These are phyloP conservation scores for Boletus rufocinnamomeus DNA, from an alignment of 768 basidiomycete genomes.

Conservation along the genomic window DNA sequence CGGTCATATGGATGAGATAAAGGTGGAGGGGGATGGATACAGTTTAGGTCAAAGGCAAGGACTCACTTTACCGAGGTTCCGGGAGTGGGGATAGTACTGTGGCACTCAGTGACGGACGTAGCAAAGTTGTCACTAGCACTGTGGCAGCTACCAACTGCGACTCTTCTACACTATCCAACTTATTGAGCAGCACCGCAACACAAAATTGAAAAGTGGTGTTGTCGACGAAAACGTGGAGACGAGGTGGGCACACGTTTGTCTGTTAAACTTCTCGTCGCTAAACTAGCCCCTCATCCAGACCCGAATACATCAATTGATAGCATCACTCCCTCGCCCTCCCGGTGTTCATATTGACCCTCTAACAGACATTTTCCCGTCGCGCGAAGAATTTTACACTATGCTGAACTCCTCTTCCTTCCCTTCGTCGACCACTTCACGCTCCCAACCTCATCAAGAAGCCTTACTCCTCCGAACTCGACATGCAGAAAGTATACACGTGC, in stretches of 20 bases:
- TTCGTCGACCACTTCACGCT: conserved; percentile 51
- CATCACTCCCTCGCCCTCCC: conserved; percentile 36
- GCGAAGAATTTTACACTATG: conserved; percentile 47
- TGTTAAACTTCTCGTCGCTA: not conserved
- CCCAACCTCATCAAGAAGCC: conserved; percentile 41
- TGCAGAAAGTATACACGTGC: conserved; percentile 58
- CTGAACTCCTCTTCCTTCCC: conserved; percentile 44
- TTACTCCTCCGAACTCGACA: conserved; percentile 7
- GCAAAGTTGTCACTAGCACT: no score
- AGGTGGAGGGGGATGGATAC: no score
- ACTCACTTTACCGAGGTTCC: no score
- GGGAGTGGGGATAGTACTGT: no score
- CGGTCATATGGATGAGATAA: no score
- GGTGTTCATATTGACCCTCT: conserved; percentile 44
- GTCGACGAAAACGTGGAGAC: conserved; percentile 36
- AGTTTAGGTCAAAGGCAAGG: no score
- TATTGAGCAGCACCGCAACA: no score
- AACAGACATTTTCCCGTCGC: conserved; percentile 54
- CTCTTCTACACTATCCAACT: no score
- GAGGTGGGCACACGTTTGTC: conserved; percentile 31
- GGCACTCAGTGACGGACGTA: no score
- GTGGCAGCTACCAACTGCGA: no score
- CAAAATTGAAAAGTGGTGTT: no score
- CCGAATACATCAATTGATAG: conserved; percentile 48
- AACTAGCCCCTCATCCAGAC: conserved; percentile 33